Conservation (phyloP, 1,284 basidiomycete species). For the Apiotrichum brassicae region DNA sequence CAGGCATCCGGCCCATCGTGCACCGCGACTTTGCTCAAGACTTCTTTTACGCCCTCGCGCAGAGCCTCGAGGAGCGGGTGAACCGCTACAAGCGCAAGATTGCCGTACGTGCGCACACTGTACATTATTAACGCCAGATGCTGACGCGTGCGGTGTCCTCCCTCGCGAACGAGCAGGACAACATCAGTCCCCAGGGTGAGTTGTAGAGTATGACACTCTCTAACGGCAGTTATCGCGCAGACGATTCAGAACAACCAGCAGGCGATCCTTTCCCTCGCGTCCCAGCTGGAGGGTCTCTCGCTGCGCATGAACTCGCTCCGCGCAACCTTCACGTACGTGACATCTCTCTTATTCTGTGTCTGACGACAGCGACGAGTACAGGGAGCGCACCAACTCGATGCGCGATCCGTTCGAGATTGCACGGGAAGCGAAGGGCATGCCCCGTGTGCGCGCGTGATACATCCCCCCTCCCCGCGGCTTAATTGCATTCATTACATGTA, state of each 20-base stretch:
- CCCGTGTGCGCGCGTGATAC: constrained; percentile 10
- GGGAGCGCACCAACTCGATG: constrained; percentile 35
- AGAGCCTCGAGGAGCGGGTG: constrained; percentile 32
- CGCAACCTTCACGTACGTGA: constrained; percentile 30
- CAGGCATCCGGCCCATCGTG: constrained; percentile 25
- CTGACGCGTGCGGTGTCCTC: constrained; percentile 32
- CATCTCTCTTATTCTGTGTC: background rate
- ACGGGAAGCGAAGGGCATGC: constrained; percentile 31
- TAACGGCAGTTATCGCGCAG: constrained; percentile 31
- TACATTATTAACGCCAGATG: constrained; percentile 21
- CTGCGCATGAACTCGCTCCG: constrained; percentile 31
- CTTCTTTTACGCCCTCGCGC: constrained; percentile 34
- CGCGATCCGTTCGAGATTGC: constrained; percentile 43
- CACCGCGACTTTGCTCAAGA: constrained; percentile 41
- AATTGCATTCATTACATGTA: no score
- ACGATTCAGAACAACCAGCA: constrained; percentile 43
- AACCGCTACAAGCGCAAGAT: constrained; percentile 37
- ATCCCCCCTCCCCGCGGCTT: no score
- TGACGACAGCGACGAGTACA: constrained; percentile 27
- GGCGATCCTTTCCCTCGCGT: constrained; percentile 36
- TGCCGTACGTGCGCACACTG: constrained; percentile 16
- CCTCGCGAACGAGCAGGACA: constrained; percentile 26
- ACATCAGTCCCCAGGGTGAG: constrained; percentile 34
- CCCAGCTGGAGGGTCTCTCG: constrained; percentile 34
- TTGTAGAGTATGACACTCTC: background rate